Percentiles rank a stretch among this genome's conserved stretches.
These are phyloP conservation scores for Endocalyx cinctus DNA, from an alignment of 2,329 filamentous ascomycete species.

Conservation along the genomic window DNA sequence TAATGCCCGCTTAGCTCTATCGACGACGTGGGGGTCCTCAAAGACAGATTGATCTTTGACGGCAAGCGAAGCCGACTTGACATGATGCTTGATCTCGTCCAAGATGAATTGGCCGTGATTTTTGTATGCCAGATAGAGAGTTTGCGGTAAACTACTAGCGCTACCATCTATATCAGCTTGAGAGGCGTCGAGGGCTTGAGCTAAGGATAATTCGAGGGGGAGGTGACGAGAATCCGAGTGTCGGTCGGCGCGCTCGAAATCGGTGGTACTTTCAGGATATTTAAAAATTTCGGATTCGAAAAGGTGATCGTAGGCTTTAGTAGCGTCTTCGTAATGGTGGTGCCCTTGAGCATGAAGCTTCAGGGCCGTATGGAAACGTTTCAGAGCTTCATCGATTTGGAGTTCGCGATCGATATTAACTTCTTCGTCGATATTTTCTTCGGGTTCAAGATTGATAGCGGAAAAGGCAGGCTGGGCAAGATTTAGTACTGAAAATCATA, in stretches of 20 bases:
- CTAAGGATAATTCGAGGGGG: conserved; percentile 42
- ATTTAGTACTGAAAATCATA: neutral
- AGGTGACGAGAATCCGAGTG: conserved; percentile 45
- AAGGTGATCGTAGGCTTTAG: conserved; percentile 75
- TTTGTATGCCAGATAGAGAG: conserved; percentile 90
- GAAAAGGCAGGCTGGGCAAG: conserved; percentile 63
- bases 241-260: conserved; percentile 69
- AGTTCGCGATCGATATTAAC: conserved; percentile 94
- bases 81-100: conserved; percentile 61
- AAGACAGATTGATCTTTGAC: conserved; percentile 30
- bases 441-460: conserved; percentile 89
- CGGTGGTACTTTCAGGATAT: conserved; percentile 80
- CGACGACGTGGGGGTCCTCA: conserved; percentile 30
- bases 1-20: conserved; percentile 42
- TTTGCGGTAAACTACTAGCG: conserved; percentile 79
- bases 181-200: conserved; percentile 48
- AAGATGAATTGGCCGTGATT: conserved; percentile 90
- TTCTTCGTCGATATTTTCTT: conserved; percentile 85
- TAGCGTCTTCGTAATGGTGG: conserved; percentile 68
- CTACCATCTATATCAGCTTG: conserved; percentile 65
- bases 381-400: conserved; percentile 92
- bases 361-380: conserved; percentile 85
- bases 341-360: conserved; percentile 89
- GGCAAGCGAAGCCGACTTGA: conserved; percentile 25
- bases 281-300: conserved; percentile 93